Evolutionary conservation across 1,284 basidiomycete species (phyloP).

Genomic region (Gomphus bonarii): DNA sequence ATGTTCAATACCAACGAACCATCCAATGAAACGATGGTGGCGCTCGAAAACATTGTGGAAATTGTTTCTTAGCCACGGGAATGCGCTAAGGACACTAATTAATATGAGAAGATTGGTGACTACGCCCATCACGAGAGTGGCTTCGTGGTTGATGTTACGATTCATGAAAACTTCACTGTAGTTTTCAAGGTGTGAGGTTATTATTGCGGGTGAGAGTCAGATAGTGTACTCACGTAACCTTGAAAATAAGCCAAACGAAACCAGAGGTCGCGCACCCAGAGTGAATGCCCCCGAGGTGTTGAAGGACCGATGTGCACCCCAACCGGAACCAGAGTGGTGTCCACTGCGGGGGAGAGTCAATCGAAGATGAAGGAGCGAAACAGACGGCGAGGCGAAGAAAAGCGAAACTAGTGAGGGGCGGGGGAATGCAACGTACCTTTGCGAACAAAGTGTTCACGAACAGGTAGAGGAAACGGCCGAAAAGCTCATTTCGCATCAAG

Average conservation of each 20-base stretch:
- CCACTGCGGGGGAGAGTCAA: slow-evolving; percentile 34
- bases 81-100: slow-evolving; percentile 46
- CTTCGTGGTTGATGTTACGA: slow-evolving; percentile 36
- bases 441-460: slow-evolving; percentile 45
- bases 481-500: slow-evolving; percentile 47
- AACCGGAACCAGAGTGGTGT: slow-evolving; percentile 60
- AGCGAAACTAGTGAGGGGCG: background rate
- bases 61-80: slow-evolving; percentile 65
- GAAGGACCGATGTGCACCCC: slow-evolving; percentile 55
- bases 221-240: slow-evolving; percentile 24
- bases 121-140: slow-evolving; percentile 48
- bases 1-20: slow-evolving; percentile 17
- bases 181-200: background rate
- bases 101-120: slow-evolving; percentile 44
- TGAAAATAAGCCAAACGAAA: slow-evolving; percentile 52
- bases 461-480: slow-evolving; percentile 41
- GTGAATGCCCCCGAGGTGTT: slow-evolving; percentile 72
- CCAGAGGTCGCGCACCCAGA: slow-evolving; percentile 62
- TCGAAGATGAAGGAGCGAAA: background rate
- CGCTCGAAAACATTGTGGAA: slow-evolving; percentile 72
- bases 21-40: slow-evolving; percentile 67
- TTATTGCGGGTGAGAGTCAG: background rate
- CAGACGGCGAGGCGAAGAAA: background rate
- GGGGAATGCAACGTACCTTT: slow-evolving; percentile 32
- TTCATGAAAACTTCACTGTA: slow-evolving; percentile 37